Base-by-base conservation (phyloP, 2,329 filamentous ascomycete genomes). In the Aureobasidium vineae region DNA sequence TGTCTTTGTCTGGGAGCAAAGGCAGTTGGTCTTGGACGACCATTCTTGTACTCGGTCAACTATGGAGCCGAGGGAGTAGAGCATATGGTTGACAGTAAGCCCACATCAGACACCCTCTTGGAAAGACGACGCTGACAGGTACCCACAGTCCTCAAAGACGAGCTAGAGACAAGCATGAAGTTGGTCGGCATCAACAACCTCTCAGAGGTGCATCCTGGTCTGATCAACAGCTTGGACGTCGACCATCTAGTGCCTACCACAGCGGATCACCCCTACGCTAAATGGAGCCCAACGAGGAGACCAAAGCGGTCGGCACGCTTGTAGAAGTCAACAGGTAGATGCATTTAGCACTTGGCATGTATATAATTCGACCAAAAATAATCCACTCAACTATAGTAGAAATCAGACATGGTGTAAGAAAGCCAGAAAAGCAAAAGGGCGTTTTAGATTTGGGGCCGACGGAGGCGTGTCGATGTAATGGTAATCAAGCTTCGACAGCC, bases 1-100 rank as follows among this genome's bases (percentile, higher is more conserved):
- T 86, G 86, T 0, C 72, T 90, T 13, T 88, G 86, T 63, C 76
- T 90, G 0, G 88, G 88, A 0, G 88, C 86, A 0, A 86, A 79
- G 63, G 86, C 84, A 0, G 87, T 80, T 0, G 87, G 87, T 0
- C 77, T 90, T 11, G 88, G 88, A 0, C 77, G 88, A 21, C 85
- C 85, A 0, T 84, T 87, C 64, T 70, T 89, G 49, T 89, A 83
- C 71, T 83, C 83, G 1, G 71, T 88, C 67, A 84, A 82, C 19
- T 90, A 89, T 70, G 88, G 87, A 0, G 79, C 80, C 67, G 78
- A 77, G 69, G 81, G 87, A 26, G 75, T 79, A 15, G 77, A 82
- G 76, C 79, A 83, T 68, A 36, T 66, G 53, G 53, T 66, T 16
- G 64, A 66, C 53, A 60, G 64, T 66, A 26, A 66, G 64, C 50